These are phyloP conservation scores for Hypoxylon rubiginosum DNA, from an alignment of 2,329 filamentous ascomycete species.

Conservation along the genomic window DNA sequence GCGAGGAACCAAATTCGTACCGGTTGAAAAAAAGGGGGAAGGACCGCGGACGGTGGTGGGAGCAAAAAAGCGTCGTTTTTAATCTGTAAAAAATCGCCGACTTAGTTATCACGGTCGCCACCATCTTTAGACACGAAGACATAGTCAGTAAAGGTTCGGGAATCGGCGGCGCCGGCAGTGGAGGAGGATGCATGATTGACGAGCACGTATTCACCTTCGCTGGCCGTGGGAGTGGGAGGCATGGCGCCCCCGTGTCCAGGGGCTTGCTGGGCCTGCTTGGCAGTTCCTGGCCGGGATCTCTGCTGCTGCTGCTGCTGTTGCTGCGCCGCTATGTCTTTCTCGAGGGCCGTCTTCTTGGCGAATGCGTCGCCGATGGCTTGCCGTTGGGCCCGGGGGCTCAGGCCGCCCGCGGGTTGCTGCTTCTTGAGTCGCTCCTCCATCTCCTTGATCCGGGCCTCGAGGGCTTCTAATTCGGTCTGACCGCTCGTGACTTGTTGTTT, in stretches of 20 bases:
- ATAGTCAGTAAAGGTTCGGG: constrained; percentile 59
- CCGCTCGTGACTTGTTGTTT: constrained; percentile 83
- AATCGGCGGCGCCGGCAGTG: constrained; percentile 51
- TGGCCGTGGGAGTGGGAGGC: constrained; percentile 71
- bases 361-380: constrained; percentile 50
- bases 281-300: constrained; percentile 67
- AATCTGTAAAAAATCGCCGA: constrained; percentile 15
- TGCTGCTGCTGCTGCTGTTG: constrained; percentile 48
- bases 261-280: constrained; percentile 62
- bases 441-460: constrained; percentile 86
- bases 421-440: constrained; percentile 81
- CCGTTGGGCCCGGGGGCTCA: constrained; percentile 48
- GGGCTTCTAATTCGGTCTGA: constrained; percentile 83
- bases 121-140: constrained; percentile 60
- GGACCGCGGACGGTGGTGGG: constrained; percentile 13
- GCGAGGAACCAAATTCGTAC: constrained; percentile 24
- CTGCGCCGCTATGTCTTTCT: constrained; percentile 50
- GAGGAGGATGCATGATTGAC: constrained; percentile 49
- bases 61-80: constrained; percentile 15
- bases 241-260: constrained; percentile 68
- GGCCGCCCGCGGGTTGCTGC: constrained; percentile 35
- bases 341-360: constrained; percentile 44
- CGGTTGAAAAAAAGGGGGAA: constrained; percentile 2
- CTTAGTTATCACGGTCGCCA: constrained; percentile 56
- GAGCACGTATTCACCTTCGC: constrained; percentile 72